These are phyloP conservation scores for Bipolaris zeicola DNA, from an alignment of 2,329 filamentous ascomycete genomes.

Conservation along the genomic window DNA sequence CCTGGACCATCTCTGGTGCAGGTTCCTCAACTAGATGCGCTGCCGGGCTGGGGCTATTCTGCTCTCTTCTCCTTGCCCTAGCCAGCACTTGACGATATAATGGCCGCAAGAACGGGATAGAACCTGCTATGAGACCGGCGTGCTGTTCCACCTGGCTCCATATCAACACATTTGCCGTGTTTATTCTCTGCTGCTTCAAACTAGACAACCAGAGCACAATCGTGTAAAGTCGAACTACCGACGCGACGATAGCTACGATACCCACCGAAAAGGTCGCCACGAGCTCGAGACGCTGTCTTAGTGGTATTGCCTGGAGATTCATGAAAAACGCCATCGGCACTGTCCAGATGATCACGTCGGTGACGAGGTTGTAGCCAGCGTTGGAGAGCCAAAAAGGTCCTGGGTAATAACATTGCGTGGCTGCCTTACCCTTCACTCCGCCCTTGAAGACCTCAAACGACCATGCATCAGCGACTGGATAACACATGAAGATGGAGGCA, in stretches of 20 bases:
- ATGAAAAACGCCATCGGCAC: slow-evolving; percentile 54
- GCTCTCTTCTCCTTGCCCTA: slow-evolving; percentile 11
- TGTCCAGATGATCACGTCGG: slow-evolving; percentile 51
- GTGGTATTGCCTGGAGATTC: slow-evolving; percentile 52
- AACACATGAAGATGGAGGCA: slow-evolving; percentile 35
- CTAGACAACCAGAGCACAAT: slow-evolving; percentile 34
- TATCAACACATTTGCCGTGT: slow-evolving; percentile 31
- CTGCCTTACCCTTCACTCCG: slow-evolving; percentile 20
- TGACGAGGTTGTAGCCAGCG: slow-evolving; percentile 49
- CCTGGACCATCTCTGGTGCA: slow-evolving; percentile 12
- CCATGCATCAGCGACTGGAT: slow-evolving; percentile 37
- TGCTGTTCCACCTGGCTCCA: slow-evolving; percentile 44
- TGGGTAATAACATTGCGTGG: slow-evolving; percentile 34
- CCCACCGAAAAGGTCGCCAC: slow-evolving; percentile 42
- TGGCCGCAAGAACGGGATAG: slow-evolving; percentile 40
- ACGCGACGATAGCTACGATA: slow-evolving; percentile 38
- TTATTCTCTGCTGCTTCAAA: slow-evolving; percentile 19
- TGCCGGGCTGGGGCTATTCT: slow-evolving; percentile 21
- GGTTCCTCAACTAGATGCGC: slow-evolving; percentile 15
- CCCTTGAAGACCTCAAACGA: slow-evolving; percentile 28
- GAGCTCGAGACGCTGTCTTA: slow-evolving; percentile 58
- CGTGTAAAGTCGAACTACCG: slow-evolving; percentile 35
- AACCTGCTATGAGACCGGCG: slow-evolving; percentile 39
- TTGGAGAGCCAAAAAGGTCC: slow-evolving; percentile 42
- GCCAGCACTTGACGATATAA: slow-evolving; percentile 23